A percentile compares a stretch with the other conserved stretches of the same genome.
Conservation (phyloP, 108 stramenopile genomes). For the Stephanodiscus triporus region DNA sequence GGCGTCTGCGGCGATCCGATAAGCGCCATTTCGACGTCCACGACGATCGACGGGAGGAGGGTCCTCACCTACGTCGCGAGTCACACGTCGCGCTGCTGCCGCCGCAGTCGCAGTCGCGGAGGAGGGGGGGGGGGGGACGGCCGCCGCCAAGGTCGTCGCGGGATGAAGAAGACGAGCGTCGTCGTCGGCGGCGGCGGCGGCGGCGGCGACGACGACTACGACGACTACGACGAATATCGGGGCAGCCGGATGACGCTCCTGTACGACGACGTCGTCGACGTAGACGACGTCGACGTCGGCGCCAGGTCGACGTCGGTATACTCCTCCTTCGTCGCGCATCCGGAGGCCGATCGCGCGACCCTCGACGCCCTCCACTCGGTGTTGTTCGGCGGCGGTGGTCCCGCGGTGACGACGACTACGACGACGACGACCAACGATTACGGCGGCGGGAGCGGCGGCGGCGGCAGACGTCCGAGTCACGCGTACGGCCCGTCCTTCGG, state of each 20-base stretch:
- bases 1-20: constrained; percentile 26
- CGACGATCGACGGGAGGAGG: background rate
- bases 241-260: constrained; percentile 46
- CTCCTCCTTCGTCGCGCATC: constrained; percentile 77
- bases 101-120: no score
- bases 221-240: no score
- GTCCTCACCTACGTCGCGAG: constrained; percentile 67
- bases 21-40: constrained; percentile 16
- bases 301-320: constrained; percentile 39
- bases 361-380: constrained; percentile 54
- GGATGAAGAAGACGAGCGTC: no score
- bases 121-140: no score
- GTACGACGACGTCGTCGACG: constrained; percentile 14
- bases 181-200: constrained; percentile 8
- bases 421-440: constrained; percentile 60
- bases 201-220: no score
- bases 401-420: constrained; percentile 31
- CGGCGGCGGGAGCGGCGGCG: no score
- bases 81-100: constrained; percentile 45
- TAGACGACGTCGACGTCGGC: background rate
- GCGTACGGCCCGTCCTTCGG: constrained; percentile 67
- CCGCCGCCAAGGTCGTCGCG: constrained; percentile 26
- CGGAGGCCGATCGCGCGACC: constrained; percentile 55
- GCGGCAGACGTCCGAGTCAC: no score
- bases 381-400: no score